Conservation (phyloP, 805 yeast species). For the Yarrowia yakushimensis region DNA sequence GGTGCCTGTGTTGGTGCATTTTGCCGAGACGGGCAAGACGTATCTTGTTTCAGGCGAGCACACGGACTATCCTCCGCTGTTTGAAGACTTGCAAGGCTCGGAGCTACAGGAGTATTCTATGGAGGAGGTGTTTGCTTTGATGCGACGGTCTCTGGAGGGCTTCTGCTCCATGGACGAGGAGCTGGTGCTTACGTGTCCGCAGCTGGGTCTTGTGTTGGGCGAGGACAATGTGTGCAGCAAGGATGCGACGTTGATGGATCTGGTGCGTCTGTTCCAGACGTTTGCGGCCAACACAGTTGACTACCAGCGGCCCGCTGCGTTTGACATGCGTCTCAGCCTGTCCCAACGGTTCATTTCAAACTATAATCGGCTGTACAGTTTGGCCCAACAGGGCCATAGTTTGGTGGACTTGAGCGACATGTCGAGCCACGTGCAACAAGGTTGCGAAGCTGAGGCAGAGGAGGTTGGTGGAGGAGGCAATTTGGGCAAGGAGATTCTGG, state of each 20-base stretch:
- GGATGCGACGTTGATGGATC: constrained; percentile 32
- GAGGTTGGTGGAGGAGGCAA: background rate
- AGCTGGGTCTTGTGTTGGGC: constrained; percentile 31
- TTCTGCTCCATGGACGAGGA: constrained; percentile 28
- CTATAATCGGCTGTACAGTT: constrained; percentile 28
- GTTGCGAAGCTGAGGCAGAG: background rate
- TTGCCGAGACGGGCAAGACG: constrained; percentile 4
- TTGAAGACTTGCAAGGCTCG: background rate
- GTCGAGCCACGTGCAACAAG: background rate
- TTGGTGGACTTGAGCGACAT: constrained; percentile 19
- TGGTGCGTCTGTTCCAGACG: constrained; percentile 30
- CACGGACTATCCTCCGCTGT: background rate
- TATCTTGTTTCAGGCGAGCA: background rate
- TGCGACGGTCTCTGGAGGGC: constrained; percentile 22
- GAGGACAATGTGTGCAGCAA: constrained; percentile 34
- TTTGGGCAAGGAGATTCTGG: constrained; percentile 7
- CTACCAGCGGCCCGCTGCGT: constrained; percentile 13
- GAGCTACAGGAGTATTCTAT: constrained; percentile 22
- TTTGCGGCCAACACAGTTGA: constrained; percentile 27
- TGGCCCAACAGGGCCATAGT: constrained; percentile 26
- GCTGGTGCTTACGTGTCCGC: constrained; percentile 30
- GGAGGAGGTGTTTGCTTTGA: constrained; percentile 30
- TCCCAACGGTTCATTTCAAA: constrained; percentile 30
- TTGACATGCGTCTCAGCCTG: constrained; percentile 26
- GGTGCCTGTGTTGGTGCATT: background rate